A percentile compares a stretch with the other conserved stretches of the same genome.
phyloP scores from a whole-genome alignment of 306 rosid genomes.

The Prosopis cineraria region DNA sequence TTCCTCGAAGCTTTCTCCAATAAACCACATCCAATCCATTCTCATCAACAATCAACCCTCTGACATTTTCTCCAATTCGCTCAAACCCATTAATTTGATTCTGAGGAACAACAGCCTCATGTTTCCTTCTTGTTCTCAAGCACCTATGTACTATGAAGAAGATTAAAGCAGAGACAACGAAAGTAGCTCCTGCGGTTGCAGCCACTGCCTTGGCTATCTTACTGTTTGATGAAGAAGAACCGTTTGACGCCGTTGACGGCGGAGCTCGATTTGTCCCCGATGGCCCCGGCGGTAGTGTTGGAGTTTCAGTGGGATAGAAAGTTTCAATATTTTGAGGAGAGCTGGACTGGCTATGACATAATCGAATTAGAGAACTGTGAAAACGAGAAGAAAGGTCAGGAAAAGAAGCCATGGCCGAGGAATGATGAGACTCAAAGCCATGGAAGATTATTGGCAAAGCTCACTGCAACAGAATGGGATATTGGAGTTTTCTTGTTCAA shows the following conservation, averaged over 20 bases:
- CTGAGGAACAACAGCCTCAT: conserved; percentile 36
- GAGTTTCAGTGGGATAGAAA: conserved; percentile 46
- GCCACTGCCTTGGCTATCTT: conserved; percentile 61
- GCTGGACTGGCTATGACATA: conserved; percentile 40
- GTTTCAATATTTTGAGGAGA: conserved; percentile 74
- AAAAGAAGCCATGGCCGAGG: conserved; percentile 39
- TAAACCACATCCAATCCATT: conserved; percentile 90
- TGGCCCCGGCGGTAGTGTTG: conserved; percentile 34
- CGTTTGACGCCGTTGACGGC: conserved; percentile 1
- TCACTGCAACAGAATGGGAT: conserved; percentile 27
- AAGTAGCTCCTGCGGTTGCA: conserved; percentile 63
- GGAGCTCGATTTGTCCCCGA: background rate
- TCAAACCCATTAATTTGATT: conserved; percentile 38
- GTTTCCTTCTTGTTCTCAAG: conserved; percentile 39
- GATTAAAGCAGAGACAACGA: conserved; percentile 54
- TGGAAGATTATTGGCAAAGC: conserved; percentile 33
- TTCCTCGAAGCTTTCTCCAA: conserved; percentile 76
- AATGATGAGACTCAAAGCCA: conserved; percentile 43
- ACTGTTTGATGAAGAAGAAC: conserved; percentile 45
- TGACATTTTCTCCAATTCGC: conserved; percentile 54
- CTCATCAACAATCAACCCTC: conserved; percentile 82
- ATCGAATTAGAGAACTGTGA: conserved; percentile 25
- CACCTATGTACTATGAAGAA: conserved; percentile 48
- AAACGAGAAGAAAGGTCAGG: conserved; percentile 34
- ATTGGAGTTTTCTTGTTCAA: conserved; percentile 27